Conservation (phyloP, 2,329 filamentous ascomycete genomes). For the Helminthosporium solani region DNA sequence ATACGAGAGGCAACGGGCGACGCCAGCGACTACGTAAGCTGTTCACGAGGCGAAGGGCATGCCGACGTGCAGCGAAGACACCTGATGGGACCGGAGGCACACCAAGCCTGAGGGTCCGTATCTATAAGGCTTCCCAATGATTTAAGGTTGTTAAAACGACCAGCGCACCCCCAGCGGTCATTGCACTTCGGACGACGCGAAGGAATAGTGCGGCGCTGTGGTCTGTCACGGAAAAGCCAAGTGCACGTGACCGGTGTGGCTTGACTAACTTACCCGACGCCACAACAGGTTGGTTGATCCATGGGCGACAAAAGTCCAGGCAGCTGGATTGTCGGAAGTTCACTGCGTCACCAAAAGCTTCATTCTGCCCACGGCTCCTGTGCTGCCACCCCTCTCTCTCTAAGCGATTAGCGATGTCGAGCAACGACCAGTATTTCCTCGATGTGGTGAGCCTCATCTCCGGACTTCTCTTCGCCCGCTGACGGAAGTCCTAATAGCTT, state of each 20-base stretch:
- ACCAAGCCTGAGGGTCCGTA: neutral
- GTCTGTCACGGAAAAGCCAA: neutral
- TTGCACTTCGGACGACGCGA: neutral
- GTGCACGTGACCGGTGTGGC: neutral
- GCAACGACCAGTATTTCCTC: conserved; percentile 75
- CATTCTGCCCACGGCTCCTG: neutral
- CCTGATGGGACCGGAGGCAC: neutral
- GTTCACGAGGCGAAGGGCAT: conserved; percentile 12
- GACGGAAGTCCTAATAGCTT: conserved; percentile 45
- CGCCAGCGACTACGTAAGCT: conserved; percentile 25
- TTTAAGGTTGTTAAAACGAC: neutral
- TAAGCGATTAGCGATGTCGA: conserved; percentile 60
- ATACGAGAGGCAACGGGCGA: conserved; percentile 9
- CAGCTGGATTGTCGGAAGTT: too few species aligned
- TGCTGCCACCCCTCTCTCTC: neutral
- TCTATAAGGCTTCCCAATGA: neutral
- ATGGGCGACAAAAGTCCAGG: too few species aligned
- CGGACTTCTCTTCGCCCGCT: conserved; percentile 11
- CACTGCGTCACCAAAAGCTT: neutral
- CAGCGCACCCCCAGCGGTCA: neutral
- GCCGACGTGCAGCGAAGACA: neutral
- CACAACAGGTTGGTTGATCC: too few species aligned
- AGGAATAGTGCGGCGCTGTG: neutral
- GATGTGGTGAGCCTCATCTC: conserved; percentile 63
- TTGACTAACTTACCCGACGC: neutral